Evolutionary conservation across 1,284 basidiomycete genomes (phyloP).

Genomic region (Ganoderma lucidum): DNA sequence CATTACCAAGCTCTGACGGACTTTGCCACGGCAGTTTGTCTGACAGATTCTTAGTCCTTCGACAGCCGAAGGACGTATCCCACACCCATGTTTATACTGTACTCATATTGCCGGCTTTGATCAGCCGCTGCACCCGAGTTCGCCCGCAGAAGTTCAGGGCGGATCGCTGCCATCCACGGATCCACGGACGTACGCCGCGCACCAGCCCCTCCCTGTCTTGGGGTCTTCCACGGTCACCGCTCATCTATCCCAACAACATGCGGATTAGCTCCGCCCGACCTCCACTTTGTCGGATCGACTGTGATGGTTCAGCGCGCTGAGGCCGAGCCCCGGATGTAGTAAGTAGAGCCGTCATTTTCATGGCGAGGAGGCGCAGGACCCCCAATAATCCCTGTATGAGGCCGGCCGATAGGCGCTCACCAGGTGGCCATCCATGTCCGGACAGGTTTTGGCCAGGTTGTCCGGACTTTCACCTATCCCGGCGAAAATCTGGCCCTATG

Average conservation of each 20-base stretch:
- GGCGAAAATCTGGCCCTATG: too few species aligned
- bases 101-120: neutral
- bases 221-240: neutral
- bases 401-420: too few species aligned
- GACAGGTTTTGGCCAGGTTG: too few species aligned
- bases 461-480: too few species aligned
- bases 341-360: too few species aligned
- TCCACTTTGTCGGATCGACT: neutral
- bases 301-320: neutral
- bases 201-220: neutral
- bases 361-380: neutral
- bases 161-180: constrained; percentile 5
- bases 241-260: neutral
- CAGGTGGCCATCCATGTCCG: too few species aligned
- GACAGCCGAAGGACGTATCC: neutral
- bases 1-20: constrained; percentile 28
- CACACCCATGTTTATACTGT: neutral
- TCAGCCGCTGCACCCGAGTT: neutral
- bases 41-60: neutral
- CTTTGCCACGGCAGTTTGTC: neutral
- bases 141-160: neutral
- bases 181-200: neutral
- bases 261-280: constrained; percentile 5
- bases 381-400: too few species aligned
- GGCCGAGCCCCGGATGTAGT: too few species aligned